Conservation (phyloP, 345 rosid species). For the Tarenaya hassleriana region DNA sequence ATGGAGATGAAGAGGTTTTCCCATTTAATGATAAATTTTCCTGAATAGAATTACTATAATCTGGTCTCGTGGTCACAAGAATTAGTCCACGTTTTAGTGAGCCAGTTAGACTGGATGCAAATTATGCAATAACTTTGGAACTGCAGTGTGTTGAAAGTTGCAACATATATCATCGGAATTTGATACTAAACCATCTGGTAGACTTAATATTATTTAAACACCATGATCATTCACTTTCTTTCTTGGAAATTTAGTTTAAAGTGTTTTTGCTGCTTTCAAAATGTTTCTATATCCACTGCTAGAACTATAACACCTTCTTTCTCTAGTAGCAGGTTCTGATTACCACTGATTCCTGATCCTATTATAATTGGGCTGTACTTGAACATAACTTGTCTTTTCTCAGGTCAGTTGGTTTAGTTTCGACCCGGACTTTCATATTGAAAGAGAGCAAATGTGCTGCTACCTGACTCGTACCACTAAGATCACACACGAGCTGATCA, state of each 20-base stretch:
- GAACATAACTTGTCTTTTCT: constrained; percentile 16
- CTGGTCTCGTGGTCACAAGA: constrained; percentile 11
- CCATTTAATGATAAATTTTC: constrained; percentile 15
- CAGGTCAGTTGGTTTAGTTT: constrained; percentile 98
- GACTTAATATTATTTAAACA: no score
- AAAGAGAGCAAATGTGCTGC: constrained; percentile 96
- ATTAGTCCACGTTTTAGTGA: background rate
- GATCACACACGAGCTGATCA: constrained; percentile 76
- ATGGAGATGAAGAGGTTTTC: constrained; percentile 88
- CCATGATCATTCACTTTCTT: no score
- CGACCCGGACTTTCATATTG: constrained; percentile 76
- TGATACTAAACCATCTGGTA: no score
- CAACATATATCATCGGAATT: no score
- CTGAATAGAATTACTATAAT: constrained; percentile 6
- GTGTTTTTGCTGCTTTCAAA: background rate
- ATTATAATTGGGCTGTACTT: constrained; percentile 22
- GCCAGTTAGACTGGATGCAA: constrained; percentile 4
- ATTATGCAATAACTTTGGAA: background rate
- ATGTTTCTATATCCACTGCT: background rate
- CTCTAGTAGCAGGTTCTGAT: constrained; percentile 2
- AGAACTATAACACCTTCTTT: constrained; percentile 5
- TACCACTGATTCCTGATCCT: constrained; percentile 11
- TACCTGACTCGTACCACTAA: constrained; percentile 85
- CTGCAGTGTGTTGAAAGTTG: no score
- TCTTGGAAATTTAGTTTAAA: constrained; percentile 3